Conservation (phyloP, 345 rosid genomes). For the Hevea brasiliensis region DNA sequence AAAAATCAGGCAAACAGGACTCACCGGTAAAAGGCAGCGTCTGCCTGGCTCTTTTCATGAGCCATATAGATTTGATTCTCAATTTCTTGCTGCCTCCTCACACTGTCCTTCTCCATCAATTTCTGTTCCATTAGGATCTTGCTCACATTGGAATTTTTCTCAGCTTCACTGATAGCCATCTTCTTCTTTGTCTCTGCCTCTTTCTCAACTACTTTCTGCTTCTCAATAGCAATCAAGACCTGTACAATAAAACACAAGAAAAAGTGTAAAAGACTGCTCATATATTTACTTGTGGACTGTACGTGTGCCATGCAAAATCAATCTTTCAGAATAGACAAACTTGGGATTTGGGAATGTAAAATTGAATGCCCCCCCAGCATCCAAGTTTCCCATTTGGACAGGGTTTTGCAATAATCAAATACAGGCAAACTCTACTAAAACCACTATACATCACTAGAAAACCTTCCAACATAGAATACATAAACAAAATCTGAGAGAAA, state of each 20-base stretch:
- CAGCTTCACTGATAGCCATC: conserved; percentile 93
- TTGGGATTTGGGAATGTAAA: not conserved
- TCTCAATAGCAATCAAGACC: conserved; percentile 86
- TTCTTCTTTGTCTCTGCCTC: conserved; percentile 83
- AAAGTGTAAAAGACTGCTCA: not conserved
- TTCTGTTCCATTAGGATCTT: conserved; percentile 83
- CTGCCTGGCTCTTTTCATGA: conserved; percentile 77
- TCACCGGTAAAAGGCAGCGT: conserved; percentile 86
- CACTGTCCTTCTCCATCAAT: conserved; percentile 82
- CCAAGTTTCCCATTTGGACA: not conserved
- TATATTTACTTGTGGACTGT: not conserved
- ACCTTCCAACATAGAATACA: not conserved
- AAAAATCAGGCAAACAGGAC: conserved; percentile 3
- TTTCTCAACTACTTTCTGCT: conserved; percentile 83
- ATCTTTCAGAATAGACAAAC: not conserved
- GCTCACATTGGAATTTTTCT: conserved; percentile 80
- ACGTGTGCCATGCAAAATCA: not conserved
- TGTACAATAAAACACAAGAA: conserved; percentile 23
- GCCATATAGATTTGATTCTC: conserved; percentile 77
- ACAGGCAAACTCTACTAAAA: not conserved
- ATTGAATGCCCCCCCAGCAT: not conserved
- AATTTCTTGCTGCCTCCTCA: conserved; percentile 74
- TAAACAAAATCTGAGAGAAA: not conserved
- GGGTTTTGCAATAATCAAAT: not conserved
- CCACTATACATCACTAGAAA: not conserved